phyloP scores from a whole-genome alignment of 352 stramenopile species.

The Peronospora destructor region DNA sequence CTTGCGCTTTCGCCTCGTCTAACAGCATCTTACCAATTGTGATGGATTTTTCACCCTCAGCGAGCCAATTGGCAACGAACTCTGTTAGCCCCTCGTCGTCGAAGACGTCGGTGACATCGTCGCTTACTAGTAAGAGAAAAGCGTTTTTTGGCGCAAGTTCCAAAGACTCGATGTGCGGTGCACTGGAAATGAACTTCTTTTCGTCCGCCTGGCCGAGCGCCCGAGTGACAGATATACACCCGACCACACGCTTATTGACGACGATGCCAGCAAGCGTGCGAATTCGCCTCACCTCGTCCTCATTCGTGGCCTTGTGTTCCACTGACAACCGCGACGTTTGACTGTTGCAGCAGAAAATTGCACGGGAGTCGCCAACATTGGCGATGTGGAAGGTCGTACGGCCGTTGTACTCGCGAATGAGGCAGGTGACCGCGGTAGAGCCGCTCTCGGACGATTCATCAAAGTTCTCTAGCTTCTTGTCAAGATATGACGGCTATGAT shows the following conservation, averaged over 20 bases:
- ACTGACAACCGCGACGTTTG: constrained; percentile 51
- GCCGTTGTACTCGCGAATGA: constrained; percentile 51
- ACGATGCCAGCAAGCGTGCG: constrained; percentile 71
- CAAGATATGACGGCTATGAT: no score
- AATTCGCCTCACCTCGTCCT: constrained; percentile 69
- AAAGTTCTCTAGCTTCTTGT: constrained; percentile 56
- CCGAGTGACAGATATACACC: constrained; percentile 63
- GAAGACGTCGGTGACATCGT: constrained; percentile 74
- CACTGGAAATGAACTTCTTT: constrained; percentile 71
- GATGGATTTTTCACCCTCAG: constrained; percentile 40
- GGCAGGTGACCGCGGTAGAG: constrained; percentile 70
- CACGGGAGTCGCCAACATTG: constrained; percentile 74
- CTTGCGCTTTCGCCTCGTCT: constrained; percentile 56
- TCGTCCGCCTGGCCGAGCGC: constrained; percentile 75
- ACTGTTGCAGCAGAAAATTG: constrained; percentile 50
- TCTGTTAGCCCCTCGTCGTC: constrained; percentile 59
- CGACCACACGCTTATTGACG: constrained; percentile 73
- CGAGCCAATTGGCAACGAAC: constrained; percentile 47
- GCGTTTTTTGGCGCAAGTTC: constrained; percentile 40
- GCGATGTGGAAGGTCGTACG: constrained; percentile 65
- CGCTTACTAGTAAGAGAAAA: constrained; percentile 74
- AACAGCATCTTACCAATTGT: constrained; percentile 58
- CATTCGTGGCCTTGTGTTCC: constrained; percentile 77
- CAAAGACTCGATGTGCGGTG: constrained; percentile 54
- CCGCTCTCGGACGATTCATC: constrained; percentile 63